These are phyloP conservation scores for Fusarium tupiense DNA, from an alignment of 2,329 filamentous ascomycete genomes.

Conservation along the genomic window DNA sequence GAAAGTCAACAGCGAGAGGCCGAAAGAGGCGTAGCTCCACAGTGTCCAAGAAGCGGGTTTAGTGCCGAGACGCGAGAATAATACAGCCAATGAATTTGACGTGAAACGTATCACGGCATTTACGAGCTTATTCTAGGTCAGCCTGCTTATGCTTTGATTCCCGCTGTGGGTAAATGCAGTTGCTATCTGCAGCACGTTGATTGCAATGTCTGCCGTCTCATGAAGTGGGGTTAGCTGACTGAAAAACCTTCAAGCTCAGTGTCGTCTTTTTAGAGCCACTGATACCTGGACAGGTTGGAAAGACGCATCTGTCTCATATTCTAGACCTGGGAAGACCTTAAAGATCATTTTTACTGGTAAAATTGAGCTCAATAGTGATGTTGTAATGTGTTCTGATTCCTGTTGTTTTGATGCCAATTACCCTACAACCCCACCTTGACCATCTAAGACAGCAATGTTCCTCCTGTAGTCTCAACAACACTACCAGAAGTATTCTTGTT, in stretches of 20 bases:
- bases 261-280: rapidly evolving
- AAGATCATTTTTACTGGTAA: rapidly evolving
- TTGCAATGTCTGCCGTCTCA: not conserved
- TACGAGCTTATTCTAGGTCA: not conserved
- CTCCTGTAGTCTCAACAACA: slow-evolving; percentile 33
- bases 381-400: not conserved
- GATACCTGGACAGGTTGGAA: rapidly evolving
- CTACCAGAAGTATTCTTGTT: slow-evolving; percentile 34
- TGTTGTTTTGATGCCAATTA: not conserved
- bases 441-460: slow-evolving; percentile 28
- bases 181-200: not conserved
- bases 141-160: not conserved
- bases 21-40: slow-evolving; percentile 5
- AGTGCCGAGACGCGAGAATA: slow-evolving; percentile 19
- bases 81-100: not conserved
- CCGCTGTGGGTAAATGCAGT: not conserved
- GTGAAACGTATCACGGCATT: not conserved
- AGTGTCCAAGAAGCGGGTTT: not conserved
- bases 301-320: rapidly evolving
- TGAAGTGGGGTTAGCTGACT: rapidly evolving
- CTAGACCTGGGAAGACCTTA: rapidly evolving
- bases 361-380: too few relatives aligned
- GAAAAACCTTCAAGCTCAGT: rapidly evolving
- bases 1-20: slow-evolving; percentile 14
- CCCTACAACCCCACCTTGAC: not conserved